A percentile compares a stretch with the other conserved stretches of the same genome.
Conservation (phyloP, 345 rosid species). For the Hirschfeldia incana region DNA sequence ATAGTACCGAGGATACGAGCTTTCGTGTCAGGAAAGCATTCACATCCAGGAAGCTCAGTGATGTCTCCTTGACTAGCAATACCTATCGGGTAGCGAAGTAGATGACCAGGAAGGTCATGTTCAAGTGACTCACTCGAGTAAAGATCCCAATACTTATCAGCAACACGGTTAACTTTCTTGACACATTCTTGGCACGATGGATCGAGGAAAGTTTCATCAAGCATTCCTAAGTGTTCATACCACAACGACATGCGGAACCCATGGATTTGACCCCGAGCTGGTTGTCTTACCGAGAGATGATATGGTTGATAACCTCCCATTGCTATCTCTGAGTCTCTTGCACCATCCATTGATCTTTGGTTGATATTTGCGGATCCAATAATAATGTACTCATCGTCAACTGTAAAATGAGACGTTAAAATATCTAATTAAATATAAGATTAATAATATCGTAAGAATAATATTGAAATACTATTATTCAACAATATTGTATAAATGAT, state of each 20-base stretch:
- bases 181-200: neutral
- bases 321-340: neutral
- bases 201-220: neutral
- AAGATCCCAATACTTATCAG: neutral
- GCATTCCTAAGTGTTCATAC: neutral
- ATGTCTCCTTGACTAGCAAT: neutral
- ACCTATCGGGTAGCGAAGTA: neutral
- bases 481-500: neutral
- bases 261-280: neutral
- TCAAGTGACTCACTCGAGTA: neutral
- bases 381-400: neutral
- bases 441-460: neutral
- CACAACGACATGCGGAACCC: neutral
- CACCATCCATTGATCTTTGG: neutral
- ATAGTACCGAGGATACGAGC: neutral
- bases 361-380: neutral
- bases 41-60: conserved; percentile 1
- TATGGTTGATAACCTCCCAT: neutral
- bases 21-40: neutral
- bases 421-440: neutral
- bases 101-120: conserved; percentile 1
- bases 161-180: neutral
- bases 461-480: neutral
- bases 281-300: neutral
- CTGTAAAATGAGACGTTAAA: neutral